These are phyloP conservation scores for Lactarius quietus DNA, from an alignment of 768 basidiomycete genomes.

Conservation along the genomic window DNA sequence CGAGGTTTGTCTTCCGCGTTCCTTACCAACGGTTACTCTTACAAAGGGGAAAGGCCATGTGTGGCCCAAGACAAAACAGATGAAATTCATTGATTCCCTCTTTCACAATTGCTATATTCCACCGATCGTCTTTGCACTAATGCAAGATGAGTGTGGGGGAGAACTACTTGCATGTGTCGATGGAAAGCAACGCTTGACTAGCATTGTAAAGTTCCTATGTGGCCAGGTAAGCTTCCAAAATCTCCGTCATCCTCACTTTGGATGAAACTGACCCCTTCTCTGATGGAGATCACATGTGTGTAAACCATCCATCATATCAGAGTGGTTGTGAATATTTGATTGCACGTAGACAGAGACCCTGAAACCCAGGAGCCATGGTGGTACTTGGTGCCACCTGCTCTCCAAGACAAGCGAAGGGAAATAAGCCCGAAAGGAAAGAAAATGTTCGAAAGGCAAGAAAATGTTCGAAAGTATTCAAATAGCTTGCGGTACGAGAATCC, in stretches of 20 bases:
- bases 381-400: conserved; percentile 50
- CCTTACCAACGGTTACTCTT: neutral
- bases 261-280: conserved; percentile 1
- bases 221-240: conserved; percentile 31
- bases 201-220: conserved; percentile 46
- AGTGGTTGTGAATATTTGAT: conserved; percentile 28
- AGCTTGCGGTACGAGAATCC: conserved; percentile 51
- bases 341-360: conserved; percentile 48
- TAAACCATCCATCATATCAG: conserved; percentile 9
- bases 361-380: conserved; percentile 59
- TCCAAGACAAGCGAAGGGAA: conserved; percentile 43
- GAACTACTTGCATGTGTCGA: conserved; percentile 47
- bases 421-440: conserved; percentile 52
- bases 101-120: conserved; percentile 53
- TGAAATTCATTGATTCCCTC: conserved; percentile 47
- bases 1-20: conserved; percentile 45
- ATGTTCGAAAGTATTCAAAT: conserved; percentile 53
- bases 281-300: conserved; percentile 53
- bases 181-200: conserved; percentile 51
- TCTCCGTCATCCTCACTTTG: neutral
- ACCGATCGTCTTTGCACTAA: conserved; percentile 46
- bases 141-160: conserved; percentile 38
- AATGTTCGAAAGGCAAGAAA: conserved; percentile 49
- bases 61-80: conserved; percentile 69
- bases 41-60: conserved; percentile 53